Base-by-base conservation (phyloP, 2,329 filamentous ascomycete genomes). In the Clarireedia sp. region DNA sequence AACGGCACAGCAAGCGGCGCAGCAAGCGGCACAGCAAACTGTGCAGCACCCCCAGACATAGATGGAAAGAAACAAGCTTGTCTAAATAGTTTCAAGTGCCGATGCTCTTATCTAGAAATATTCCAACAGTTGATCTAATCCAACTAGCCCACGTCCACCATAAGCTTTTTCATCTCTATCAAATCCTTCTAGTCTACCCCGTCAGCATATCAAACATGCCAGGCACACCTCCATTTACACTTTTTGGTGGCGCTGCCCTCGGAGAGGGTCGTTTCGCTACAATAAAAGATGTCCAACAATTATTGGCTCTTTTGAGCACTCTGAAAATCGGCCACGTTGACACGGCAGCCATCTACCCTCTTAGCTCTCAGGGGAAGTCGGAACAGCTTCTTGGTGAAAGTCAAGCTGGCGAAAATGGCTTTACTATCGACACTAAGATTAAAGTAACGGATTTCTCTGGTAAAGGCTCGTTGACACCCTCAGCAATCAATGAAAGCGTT, bases 351-450 rank as follows among this genome's bases (percentile, higher is more conserved):
- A 47, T 33, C 24, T 47, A 47, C 23, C 24, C 23, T n/a, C 44
- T 33, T 47, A 47, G 23, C 24, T 47, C 23, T 3, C 23, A 47
- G 2, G 24, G 24, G 17, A 47, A 47, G 14, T 47, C 44, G 44
- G 44, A 47, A 47, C 44, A 47, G 23, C 44, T 47, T n/a, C 44
- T 47, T 29, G 16, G 44, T 29, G 16, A 47, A 47, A 47, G n/a
- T 26, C 24, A 47, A 17, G 23, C 16, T 17, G 24, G 10, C 29
- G 37, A 40, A 40, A 8, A 33, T 47, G 29, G 23, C 21, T 29
- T 47, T 47, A 26, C 44, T 47, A 47, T 46, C 44, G 44, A 46
- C 23, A 46, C 44, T 24, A 29, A 46, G 44, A 46, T 46, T 24
- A 29, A 46, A 24, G 21, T 46, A 24, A n/a, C 44, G 44, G 44